Conservation (phyloP, 371 early-diverging fungal species). For the Mucor piriformis region DNA sequence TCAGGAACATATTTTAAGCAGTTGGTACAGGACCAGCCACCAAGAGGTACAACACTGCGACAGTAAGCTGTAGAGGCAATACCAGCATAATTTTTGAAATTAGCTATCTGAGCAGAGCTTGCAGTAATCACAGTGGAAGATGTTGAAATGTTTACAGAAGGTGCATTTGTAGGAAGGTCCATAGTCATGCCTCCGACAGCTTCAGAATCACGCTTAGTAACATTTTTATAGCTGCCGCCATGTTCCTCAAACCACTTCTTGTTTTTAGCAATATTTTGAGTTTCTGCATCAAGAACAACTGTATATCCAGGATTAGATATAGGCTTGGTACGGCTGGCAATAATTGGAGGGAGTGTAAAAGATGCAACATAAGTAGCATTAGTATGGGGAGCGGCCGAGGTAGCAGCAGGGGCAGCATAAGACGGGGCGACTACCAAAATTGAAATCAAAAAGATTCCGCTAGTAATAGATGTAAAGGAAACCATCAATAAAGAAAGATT, state of each 20-base stretch:
- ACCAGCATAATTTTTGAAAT: slow-evolving; percentile 10
- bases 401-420: slow-evolving; percentile 11
- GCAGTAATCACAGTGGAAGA: slow-evolving; percentile 2
- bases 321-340: slow-evolving; percentile 4
- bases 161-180: slow-evolving; percentile 12
- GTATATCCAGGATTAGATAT: neutral
- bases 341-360: slow-evolving; percentile 13
- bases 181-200: slow-evolving; percentile 14
- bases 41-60: slow-evolving; percentile 9
- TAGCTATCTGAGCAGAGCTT: slow-evolving; percentile 2
- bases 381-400: neutral
- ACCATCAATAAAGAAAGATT: slow-evolving; percentile 5
- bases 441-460: neutral
- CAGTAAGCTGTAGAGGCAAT: slow-evolving; percentile 31
- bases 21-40: slow-evolving; percentile 23
- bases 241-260: slow-evolving; percentile 9
- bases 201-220: neutral
- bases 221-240: slow-evolving; percentile 1
- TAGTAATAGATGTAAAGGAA: slow-evolving; percentile 14
- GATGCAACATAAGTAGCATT: neutral
- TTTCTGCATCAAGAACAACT: neutral
- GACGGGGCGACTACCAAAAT: slow-evolving; percentile 4
- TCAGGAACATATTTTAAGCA: slow-evolving; percentile 26
- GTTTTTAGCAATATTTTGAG: slow-evolving; percentile 5
- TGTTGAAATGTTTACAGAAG: neutral